Evolutionary conservation across 208 protist species (phyloP), one percentile per base, ranked within the genome.

Genomic region (Leishmania amazonensis): DNA sequence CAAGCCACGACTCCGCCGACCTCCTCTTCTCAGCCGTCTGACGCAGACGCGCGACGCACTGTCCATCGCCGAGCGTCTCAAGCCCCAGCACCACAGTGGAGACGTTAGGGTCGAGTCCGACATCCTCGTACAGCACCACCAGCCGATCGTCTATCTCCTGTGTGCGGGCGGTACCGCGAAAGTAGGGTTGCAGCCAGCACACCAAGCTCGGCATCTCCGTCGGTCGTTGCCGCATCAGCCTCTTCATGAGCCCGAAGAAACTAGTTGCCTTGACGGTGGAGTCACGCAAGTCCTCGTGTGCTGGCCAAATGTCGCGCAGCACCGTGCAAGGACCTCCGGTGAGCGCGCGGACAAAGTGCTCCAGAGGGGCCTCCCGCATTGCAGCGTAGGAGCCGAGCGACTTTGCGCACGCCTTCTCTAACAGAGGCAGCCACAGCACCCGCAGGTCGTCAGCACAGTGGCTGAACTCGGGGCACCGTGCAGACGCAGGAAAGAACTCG

Each of bases 371-470:
- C 49, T 87, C 79, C 70, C 86, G 75, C 24, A 94, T 82, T 31
- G 87, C 80, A 3, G 89, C 83, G 85, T 96, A 97, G 42, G 89
- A 93, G 24, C 91, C 91, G 40, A 87, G 75, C 9, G 86, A 35
- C 84, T 97, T 97, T 45, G 93, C 93, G 80, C 95, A 96, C 35
- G 91, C 92, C 88, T 97, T 97, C 79, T 97, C 86, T 6, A 96
- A 78, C 31, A 97, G 67, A 0, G 87, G 87, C 31, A 93, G 67
- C 94, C 94, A 97, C 70, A 96, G 73, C 51, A 89, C 76, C 9
- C 81, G 67, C 49, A 87, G 81, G 73, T 95, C 89, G n/a, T 82
- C 58, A 9, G 58, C 19, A 35, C 53, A 85, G 5, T 85, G 77
- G 15, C 80, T 86, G 76, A 90, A 93, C 71, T 85, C 78, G 0